These are phyloP conservation scores for Helicostylum pulchrum DNA, from an alignment of 192 early-diverging fungal species.

Conservation along the genomic window DNA sequence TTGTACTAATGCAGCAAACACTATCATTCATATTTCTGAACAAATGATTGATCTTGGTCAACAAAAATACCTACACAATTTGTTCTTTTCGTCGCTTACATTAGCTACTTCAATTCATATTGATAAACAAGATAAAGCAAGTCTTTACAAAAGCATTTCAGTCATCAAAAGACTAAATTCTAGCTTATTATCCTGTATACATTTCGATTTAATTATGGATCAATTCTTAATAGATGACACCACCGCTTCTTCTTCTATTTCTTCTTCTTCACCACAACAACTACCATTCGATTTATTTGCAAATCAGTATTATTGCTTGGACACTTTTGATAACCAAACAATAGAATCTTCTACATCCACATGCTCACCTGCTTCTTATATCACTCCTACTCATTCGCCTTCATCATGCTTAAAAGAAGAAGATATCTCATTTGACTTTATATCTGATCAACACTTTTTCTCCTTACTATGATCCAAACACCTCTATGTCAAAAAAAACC, in stretches of 20 bases:
- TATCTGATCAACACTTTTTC: no score
- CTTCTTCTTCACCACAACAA: no score
- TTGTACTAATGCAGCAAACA: slow-evolving; percentile 26
- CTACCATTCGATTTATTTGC: background rate
- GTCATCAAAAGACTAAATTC: background rate
- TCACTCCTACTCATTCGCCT: slow-evolving; percentile 14
- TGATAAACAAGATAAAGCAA: background rate
- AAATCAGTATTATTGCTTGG: background rate
- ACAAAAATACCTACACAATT: background rate
- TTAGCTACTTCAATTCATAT: slow-evolving; percentile 9
- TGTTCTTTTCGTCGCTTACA: slow-evolving; percentile 4
- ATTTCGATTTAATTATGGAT: slow-evolving; percentile 5
- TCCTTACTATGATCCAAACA: no score
- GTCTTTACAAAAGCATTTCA: slow-evolving; percentile 2
- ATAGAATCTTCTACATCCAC: background rate
- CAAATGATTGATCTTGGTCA: slow-evolving; percentile 27
- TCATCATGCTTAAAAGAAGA: slow-evolving; percentile 23
- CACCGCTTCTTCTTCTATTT: no score
- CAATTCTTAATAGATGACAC: background rate
- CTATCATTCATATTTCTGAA: slow-evolving; percentile 37
- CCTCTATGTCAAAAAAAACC: no score
- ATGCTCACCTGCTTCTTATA: slow-evolving; percentile 4
- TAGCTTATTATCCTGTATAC: background rate
- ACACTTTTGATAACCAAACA: slow-evolving; percentile 1
- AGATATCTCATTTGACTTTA: slow-evolving; percentile 1